phyloP scores from a whole-genome alignment of 345 rosid species.

The Gossypium arboreum region DNA sequence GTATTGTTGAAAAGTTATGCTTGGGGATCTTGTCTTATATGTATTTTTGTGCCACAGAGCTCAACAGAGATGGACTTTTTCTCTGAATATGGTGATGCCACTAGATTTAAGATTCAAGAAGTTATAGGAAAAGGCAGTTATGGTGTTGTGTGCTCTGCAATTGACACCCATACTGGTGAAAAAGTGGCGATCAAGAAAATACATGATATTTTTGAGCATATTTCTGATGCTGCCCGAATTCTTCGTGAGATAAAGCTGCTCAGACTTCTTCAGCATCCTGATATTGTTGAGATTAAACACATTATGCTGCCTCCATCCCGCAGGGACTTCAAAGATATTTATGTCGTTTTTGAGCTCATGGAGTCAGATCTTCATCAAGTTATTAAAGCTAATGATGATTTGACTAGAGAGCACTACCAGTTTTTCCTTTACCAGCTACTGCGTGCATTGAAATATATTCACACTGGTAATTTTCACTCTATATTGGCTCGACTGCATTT shows the following conservation, averaged over 20 bases:
- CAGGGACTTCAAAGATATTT: conserved; percentile 91
- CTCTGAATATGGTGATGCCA: conserved; percentile 94
- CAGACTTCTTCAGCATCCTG: conserved; percentile 83
- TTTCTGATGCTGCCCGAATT: conserved; percentile 89
- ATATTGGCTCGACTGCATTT: neutral
- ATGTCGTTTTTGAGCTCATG: conserved; percentile 97
- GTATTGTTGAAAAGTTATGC: neutral
- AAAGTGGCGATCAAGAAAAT: conserved; percentile 93
- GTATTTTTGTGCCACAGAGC: conserved; percentile 43
- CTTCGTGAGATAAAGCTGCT: conserved; percentile 90
- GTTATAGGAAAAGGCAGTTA: conserved; percentile 95
- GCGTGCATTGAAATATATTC: conserved; percentile 91
- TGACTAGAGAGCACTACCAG: conserved; percentile 92
- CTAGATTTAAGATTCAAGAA: conserved; percentile 80
- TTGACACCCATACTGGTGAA: conserved; percentile 76
- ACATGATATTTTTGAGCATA: conserved; percentile 86
- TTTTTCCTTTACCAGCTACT: conserved; percentile 90
- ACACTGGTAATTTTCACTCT: conserved; percentile 52
- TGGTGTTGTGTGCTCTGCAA: conserved; percentile 93
- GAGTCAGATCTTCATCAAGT: conserved; percentile 98
- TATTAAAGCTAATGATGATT: conserved; percentile 93
- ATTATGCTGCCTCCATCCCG: conserved; percentile 94
- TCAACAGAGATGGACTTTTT: conserved; percentile 81
- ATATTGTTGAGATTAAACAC: conserved; percentile 93
- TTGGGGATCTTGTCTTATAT: neutral